A percentile compares a stretch with the other conserved stretches of the same genome.
These are phyloP conservation scores for Cyclocybe aegerita DNA, from an alignment of 768 basidiomycete species.

Conservation along the genomic window DNA sequence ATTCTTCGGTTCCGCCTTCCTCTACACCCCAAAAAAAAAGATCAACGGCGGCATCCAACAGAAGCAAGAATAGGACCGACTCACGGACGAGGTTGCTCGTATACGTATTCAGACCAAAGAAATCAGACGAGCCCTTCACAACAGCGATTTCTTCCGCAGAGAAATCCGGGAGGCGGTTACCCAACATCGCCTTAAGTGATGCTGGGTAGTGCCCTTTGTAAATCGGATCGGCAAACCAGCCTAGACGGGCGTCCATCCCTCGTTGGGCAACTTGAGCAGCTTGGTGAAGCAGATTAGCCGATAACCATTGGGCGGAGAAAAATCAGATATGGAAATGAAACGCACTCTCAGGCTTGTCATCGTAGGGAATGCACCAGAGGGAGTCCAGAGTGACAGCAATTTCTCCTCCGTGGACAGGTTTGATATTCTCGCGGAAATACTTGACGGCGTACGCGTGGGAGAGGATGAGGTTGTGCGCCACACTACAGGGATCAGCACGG, in stretches of 20 bases:
- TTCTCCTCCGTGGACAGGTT: slow-evolving; percentile 50
- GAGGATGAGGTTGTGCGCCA: slow-evolving; percentile 66
- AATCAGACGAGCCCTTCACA: slow-evolving; percentile 63
- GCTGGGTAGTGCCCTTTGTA: slow-evolving; percentile 69
- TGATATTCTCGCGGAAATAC: slow-evolving; percentile 60
- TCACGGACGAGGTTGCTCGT: slow-evolving; percentile 58
- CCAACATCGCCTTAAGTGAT: slow-evolving; percentile 45
- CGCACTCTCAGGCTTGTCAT: slow-evolving; percentile 62
- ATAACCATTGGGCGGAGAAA: not conserved
- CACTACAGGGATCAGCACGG: slow-evolving; percentile 33
- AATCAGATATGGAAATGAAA: slow-evolving; percentile 2
- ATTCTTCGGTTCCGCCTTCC: slow-evolving; percentile 55
- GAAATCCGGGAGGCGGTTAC: slow-evolving; percentile 54
- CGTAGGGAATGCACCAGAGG: slow-evolving; percentile 65
- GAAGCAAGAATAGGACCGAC: slow-evolving; percentile 15
- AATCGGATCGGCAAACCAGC: slow-evolving; percentile 52
- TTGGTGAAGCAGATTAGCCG: slow-evolving; percentile 16
- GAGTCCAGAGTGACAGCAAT: slow-evolving; percentile 78
- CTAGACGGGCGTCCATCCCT: slow-evolving; percentile 59
- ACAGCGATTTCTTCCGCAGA: slow-evolving; percentile 52
- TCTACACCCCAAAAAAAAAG: slow-evolving; percentile 26
- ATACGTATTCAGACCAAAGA: slow-evolving; percentile 69
- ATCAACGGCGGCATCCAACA: not conserved
- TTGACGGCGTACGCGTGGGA: slow-evolving; percentile 68
- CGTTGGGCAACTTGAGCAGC: slow-evolving; percentile 63